A percentile compares a stretch with the other conserved stretches of the same genome.
Evolutionary conservation across 257 asterid species (phyloP).

Genomic region (Agastache rugosa): DNA sequence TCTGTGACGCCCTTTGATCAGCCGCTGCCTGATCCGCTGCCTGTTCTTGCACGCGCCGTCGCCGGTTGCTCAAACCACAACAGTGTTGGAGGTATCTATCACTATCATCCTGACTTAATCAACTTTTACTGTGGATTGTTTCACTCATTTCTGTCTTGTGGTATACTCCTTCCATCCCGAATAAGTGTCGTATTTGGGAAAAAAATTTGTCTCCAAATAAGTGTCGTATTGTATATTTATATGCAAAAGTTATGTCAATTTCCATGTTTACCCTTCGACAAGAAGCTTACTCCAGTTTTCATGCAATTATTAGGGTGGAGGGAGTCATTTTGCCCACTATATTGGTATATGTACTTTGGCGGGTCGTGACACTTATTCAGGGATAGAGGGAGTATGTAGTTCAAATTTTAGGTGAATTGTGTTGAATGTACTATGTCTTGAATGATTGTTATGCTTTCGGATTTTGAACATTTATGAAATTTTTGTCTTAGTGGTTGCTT

Average conservation of each 20-base stretch:
- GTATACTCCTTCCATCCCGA: no score
- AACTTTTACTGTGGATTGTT: neutral
- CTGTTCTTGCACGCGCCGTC: slow-evolving; percentile 74
- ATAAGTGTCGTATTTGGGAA: no score
- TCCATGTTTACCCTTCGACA: no score
- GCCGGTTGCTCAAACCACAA: slow-evolving; percentile 89
- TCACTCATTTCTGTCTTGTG: neutral
- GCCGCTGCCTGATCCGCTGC: slow-evolving; percentile 67
- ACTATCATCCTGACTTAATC: neutral
- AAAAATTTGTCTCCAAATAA: no score
- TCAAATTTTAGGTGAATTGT: neutral
- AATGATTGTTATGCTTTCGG: neutral
- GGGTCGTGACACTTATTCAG: no score
- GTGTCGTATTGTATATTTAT: no score
- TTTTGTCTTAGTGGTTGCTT: neutral
- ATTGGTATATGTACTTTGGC: no score
- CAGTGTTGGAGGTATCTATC: slow-evolving; percentile 75
- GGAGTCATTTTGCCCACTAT: no score
- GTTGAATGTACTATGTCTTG: neutral
- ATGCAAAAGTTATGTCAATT: no score
- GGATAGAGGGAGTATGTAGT: no score
- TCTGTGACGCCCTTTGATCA: slow-evolving; percentile 52
- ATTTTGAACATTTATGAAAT: neutral
- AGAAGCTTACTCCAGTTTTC: no score
- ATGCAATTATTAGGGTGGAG: no score